phyloP scores from a whole-genome alignment of 192 early-diverging fungal genomes.

The Paraglomus occultum region DNA sequence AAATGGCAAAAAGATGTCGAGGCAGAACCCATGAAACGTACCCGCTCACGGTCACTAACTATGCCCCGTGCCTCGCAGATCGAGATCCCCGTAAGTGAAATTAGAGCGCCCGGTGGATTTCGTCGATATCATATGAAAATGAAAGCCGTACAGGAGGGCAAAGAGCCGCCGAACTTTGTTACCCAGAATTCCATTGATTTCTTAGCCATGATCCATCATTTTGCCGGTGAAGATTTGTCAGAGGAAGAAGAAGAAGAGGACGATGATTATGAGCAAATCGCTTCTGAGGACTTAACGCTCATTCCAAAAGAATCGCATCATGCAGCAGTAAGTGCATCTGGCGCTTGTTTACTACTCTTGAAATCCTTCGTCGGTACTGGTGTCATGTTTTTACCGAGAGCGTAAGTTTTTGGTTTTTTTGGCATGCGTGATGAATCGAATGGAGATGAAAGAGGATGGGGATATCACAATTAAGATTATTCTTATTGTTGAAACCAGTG shows the following conservation, averaged over 20 bases:
- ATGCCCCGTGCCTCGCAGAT: constrained; percentile 48
- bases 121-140: constrained; percentile 80
- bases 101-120: constrained; percentile 84
- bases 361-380: constrained; percentile 84
- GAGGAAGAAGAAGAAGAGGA: constrained; percentile 68
- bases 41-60: constrained; percentile 57
- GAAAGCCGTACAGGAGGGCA: constrained; percentile 66
- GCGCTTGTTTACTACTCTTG: constrained; percentile 74
- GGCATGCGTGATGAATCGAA: not conserved
- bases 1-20: constrained; percentile 79
- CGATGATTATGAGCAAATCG: constrained; percentile 29
- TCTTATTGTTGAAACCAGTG: no score
- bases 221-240: constrained; percentile 89
- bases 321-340: constrained; percentile 63
- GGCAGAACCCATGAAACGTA: constrained; percentile 39
- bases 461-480: no score
- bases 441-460: no score
- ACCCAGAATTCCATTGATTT: constrained; percentile 96
- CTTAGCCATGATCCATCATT: constrained; percentile 88
- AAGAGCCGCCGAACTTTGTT: constrained; percentile 63
- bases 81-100: constrained; percentile 48
- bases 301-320: constrained; percentile 42
- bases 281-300: constrained; percentile 38
- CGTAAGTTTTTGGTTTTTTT: constrained; percentile 50
- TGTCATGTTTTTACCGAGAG: constrained; percentile 65